Evolutionary conservation across 2,329 filamentous ascomycete genomes (phyloP).

Genomic region (Botrytis elliptica): DNA sequence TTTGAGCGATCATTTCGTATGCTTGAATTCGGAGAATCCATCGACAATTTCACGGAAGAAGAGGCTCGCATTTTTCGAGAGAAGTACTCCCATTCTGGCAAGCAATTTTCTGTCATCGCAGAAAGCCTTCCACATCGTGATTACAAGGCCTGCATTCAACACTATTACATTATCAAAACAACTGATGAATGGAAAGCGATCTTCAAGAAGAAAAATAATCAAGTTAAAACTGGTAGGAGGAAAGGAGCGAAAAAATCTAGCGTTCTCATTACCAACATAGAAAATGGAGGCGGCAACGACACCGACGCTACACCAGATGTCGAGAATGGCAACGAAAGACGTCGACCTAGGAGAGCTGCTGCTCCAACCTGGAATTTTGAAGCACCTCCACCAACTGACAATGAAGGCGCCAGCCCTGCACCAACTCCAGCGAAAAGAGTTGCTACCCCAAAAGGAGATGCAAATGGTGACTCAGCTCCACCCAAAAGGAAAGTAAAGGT

Average conservation of each 20-base stretch:
- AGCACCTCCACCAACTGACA: slow-evolving; percentile 54
- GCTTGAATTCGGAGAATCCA: slow-evolving; percentile 70
- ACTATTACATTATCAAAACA: slow-evolving; percentile 81
- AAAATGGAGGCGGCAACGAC: slow-evolving; percentile 38
- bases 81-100: slow-evolving; percentile 71
- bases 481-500: slow-evolving; percentile 41
- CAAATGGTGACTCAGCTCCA: slow-evolving; percentile 41
- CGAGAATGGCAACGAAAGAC: slow-evolving; percentile 57
- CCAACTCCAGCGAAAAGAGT: slow-evolving; percentile 57
- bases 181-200: slow-evolving; percentile 69
- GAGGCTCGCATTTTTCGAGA: slow-evolving; percentile 72
- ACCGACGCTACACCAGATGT: slow-evolving; percentile 40
- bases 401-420: slow-evolving; percentile 56
- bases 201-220: slow-evolving; percentile 47
- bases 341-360: slow-evolving; percentile 58
- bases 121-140: slow-evolving; percentile 65
- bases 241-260: slow-evolving; percentile 57
- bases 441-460: slow-evolving; percentile 46
- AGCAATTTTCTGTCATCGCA: slow-evolving; percentile 79
- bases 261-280: slow-evolving; percentile 63
- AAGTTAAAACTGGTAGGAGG: slow-evolving; percentile 56
- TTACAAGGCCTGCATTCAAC: slow-evolving; percentile 79
- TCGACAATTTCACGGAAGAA: slow-evolving; percentile 71
- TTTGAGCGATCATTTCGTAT: slow-evolving; percentile 65
- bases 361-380: slow-evolving; percentile 73